Conservation (phyloP, 225 moss, liverwort and hornwort genomes). For the Marchantia paleacea region DNA sequence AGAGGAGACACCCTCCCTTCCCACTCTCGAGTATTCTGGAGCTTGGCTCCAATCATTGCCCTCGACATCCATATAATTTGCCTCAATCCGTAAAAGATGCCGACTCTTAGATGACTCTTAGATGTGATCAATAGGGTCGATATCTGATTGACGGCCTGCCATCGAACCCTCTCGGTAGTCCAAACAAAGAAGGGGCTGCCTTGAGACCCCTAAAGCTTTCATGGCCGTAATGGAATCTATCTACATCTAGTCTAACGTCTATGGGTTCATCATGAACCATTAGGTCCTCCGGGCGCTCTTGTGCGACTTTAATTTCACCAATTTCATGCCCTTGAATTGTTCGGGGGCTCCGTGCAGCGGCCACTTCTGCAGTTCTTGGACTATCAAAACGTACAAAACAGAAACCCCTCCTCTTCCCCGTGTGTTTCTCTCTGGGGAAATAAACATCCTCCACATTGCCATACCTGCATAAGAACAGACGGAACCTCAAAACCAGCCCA, state of each 20-base stretch:
- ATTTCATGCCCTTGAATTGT: constrained; percentile 75
- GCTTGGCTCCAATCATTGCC: constrained; percentile 6
- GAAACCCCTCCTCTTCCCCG: constrained; percentile 73
- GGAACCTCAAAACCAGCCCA: neutral
- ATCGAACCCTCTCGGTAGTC: constrained; percentile 46
- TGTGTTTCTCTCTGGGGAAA: constrained; percentile 75
- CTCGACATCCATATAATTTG: neutral
- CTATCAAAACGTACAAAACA: constrained; percentile 76
- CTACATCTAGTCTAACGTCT: constrained; percentile 42
- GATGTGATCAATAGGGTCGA: constrained; percentile 48
- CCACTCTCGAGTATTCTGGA: neutral
- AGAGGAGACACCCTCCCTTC: neutral
- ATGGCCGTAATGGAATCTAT: constrained; percentile 45
- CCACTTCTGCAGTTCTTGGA: constrained; percentile 64
- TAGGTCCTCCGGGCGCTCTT: constrained; percentile 59
- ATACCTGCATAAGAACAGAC: constrained; percentile 42
- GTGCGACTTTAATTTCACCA: constrained; percentile 82
- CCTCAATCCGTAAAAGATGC: neutral
- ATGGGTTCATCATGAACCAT: constrained; percentile 29
- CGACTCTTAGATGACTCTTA: neutral
- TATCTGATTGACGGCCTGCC: constrained; percentile 53
- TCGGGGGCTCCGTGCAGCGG: constrained; percentile 58
- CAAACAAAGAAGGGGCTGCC: constrained; percentile 43
- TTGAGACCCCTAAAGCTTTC: constrained; percentile 38
- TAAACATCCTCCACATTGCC: constrained; percentile 85